Evolutionary conservation across 2,329 filamentous ascomycete genomes (phyloP), one percentile per base, ranked within the genome.

Genomic region (Colletotrichum sp.): DNA sequence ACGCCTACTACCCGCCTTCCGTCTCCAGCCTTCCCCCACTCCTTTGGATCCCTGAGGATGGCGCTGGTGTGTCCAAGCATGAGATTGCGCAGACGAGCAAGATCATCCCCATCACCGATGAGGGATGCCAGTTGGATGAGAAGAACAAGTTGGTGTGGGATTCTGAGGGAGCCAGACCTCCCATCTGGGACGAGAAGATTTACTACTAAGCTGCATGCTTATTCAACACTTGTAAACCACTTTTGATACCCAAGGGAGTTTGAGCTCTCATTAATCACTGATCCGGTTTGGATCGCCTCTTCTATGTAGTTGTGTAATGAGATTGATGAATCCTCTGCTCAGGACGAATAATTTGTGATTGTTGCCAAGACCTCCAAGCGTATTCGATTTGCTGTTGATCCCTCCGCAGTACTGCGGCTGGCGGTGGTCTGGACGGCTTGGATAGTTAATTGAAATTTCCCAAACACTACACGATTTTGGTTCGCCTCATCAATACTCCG

Each of bases 21-120:
- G 89, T 96, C 81, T 90, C 84, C 29, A 88, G 91, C 77, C 79
- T 89, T 79, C 85, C 90, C 2, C 94, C 95, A 3, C 86, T 95
- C 34, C 88, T 98, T n/a, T 98, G 96, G 96, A 94, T 98, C 71
- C 95, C 96, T 0, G 89, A 91, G 74, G 96, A 98, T 80, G 85
- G 89, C 2, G 90, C 92, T 29, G 94, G 95, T 12, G 91, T 98
- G 57, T 95, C 93, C 70, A 89, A 89, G 80, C 94, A 98, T 82
- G 96, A 98, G 84, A 89, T 97, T 69, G 88, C 88, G 15, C 94
- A 97, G 80, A 94, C 94, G 1, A 88, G 88, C 79, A 91, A 90
- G 80, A 90, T 95, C 36, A 94, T 95, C 34, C 91, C 93, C 2
- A 96, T 98, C 78, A 96, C 94, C 0, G 95, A 98, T 79, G 94